phyloP scores from a whole-genome alignment of 352 stramenopile genomes.

The Globisporangium orthogonon region DNA sequence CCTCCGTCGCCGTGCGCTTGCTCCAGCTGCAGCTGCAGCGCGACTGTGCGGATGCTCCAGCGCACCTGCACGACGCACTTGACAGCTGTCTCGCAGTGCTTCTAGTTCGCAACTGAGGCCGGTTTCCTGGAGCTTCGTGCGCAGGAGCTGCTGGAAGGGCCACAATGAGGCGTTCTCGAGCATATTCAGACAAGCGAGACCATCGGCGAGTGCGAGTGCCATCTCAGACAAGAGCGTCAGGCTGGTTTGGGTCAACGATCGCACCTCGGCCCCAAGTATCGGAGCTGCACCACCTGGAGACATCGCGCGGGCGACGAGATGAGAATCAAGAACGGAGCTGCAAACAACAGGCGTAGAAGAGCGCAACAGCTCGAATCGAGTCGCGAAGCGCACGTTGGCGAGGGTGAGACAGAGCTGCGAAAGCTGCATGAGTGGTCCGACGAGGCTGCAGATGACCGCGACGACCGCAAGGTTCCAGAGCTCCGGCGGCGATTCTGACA shows the following conservation, averaged over 20 bases:
- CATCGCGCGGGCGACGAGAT: background rate
- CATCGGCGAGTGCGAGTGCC: background rate
- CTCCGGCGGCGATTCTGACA: conserved; percentile 18
- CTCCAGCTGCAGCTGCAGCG: conserved; percentile 27
- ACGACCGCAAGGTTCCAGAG: conserved; percentile 55
- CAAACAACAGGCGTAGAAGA: background rate
- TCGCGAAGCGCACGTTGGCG: conserved; percentile 32
- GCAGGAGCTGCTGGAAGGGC: conserved; percentile 59
- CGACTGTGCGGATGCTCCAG: conserved; percentile 23
- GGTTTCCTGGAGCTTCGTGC: conserved; percentile 36
- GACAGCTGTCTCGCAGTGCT: conserved; percentile 2
- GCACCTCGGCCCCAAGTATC: conserved; percentile 27
- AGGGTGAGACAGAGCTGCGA: conserved; percentile 26
- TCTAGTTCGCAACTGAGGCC: too few species aligned
- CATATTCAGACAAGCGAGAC: conserved; percentile 26
- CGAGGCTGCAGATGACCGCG: conserved; percentile 31
- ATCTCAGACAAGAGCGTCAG: background rate
- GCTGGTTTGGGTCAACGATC: background rate
- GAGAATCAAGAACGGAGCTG: background rate
- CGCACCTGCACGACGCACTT: conserved; percentile 29
- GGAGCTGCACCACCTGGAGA: conserved; percentile 20
- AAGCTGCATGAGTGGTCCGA: conserved; percentile 39
- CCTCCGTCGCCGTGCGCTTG: background rate
- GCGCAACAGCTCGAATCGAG: conserved; percentile 35
- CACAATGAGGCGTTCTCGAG: conserved; percentile 49